Evolutionary conservation across 805 yeast genomes (phyloP), one percentile per base, ranked within the genome.

Genomic region (Priceomyces castillae): DNA sequence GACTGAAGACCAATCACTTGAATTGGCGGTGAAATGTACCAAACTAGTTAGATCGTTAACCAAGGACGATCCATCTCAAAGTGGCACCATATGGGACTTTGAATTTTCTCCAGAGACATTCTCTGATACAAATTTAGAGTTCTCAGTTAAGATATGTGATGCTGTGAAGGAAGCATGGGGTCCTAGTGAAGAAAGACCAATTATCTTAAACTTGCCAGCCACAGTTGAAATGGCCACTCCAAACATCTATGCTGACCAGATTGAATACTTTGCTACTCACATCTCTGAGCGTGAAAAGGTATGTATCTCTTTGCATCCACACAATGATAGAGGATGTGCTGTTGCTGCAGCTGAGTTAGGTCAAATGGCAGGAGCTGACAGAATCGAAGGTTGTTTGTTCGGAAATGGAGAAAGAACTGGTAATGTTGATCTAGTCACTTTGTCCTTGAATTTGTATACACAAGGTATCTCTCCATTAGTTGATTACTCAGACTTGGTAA

Each of bases 351-450:
- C 90, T 3, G 95, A 86, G 64, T 74, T 86, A 44, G 95, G 86
- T 37, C 82, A 81, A 57, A 57, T 86, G 64, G 95, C 89, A 2
- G 95, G 95, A 42, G 95, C 89, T n/a, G 89, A 86, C 61, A 78
- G 95, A 62, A 86, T 86, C 19, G 95, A 86, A 65, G 95, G 95
- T 17, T 86, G 92, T 67, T 66, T 86, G 38, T 86, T 86, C 54
- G 95, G 94, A 40, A 86, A 86, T 57, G 94, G 95, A 52, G 95
- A 86, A 70, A 80, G 95, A 63, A 86, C 95, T 3, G 95, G 95
- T 50, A 86, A 86, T 58, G 95, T 86, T 40, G 94, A 86, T 59
- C 67, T 86, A 42, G 90, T 86, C 25, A 86, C 94, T 1, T 67
- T 86, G 40, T 92, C 89, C 4, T 71, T 86, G 47, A 86, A 86